phyloP scores from a whole-genome alignment of 2,329 filamentous ascomycete species.

The Penicillium expansum region DNA sequence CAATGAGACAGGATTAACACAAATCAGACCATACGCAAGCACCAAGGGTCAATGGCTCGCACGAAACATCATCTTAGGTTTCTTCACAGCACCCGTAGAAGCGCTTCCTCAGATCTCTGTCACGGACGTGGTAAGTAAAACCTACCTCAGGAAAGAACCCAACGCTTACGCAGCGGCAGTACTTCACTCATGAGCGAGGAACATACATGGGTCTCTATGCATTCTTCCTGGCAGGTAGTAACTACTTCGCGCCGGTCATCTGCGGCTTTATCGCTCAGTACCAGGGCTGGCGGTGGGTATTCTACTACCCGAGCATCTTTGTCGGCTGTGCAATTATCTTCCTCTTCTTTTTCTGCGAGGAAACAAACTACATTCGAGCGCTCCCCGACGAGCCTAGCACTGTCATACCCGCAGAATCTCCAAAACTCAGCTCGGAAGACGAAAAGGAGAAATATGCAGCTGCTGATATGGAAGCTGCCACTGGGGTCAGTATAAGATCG shows the following conservation, averaged over 20 bases:
- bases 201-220: conserved; percentile 43
- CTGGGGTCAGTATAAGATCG: conserved; percentile 14
- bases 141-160: neutral
- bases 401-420: conserved; percentile 2
- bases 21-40: conserved; percentile 30
- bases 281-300: conserved; percentile 49
- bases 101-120: conserved; percentile 42
- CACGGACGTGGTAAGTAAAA: conserved; percentile 40
- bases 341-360: conserved; percentile 56
- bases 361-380: conserved; percentile 50
- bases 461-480: conserved; percentile 4
- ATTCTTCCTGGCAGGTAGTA: conserved; percentile 42
- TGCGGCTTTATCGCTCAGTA: conserved; percentile 49
- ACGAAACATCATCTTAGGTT: conserved; percentile 37
- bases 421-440: conserved; percentile 9
- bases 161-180: conserved; percentile 25
- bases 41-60: conserved; percentile 42
- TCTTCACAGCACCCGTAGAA: conserved; percentile 44
- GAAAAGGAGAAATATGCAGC: conserved; percentile 20
- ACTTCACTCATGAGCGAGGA: conserved; percentile 44
- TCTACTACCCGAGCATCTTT: conserved; percentile 55
- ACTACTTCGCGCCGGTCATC: conserved; percentile 47
- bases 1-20: neutral
- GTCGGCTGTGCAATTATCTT: conserved; percentile 46
- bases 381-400: conserved; percentile 9